A percentile compares a stretch with the other conserved stretches of the same genome.
These are phyloP conservation scores for Quercus rubra DNA, from an alignment of 306 rosid species.

Conservation along the genomic window DNA sequence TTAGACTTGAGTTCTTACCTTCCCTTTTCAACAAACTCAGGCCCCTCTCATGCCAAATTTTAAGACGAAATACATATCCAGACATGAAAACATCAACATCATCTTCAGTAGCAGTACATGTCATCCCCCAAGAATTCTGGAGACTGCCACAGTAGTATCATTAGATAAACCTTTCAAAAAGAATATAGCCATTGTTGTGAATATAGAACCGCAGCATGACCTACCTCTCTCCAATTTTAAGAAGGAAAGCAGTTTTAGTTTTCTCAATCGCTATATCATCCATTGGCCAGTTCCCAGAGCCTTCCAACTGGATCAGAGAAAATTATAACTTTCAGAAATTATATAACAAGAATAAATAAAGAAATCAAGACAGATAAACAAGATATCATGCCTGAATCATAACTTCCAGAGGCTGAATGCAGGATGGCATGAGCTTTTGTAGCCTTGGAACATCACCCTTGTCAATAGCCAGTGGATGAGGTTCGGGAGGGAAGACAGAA, in stretches of 20 bases:
- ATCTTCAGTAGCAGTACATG: slow-evolving; percentile 72
- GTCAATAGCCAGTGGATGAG: slow-evolving; percentile 73
- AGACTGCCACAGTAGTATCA: slow-evolving; percentile 59
- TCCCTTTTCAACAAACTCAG: slow-evolving; percentile 63
- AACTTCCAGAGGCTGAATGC: slow-evolving; percentile 81
- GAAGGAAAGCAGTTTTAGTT: slow-evolving; percentile 85
- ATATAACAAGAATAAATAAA: not conserved
- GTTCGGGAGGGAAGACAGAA: slow-evolving; percentile 88
- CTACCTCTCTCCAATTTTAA: slow-evolving; percentile 86
- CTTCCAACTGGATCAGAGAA: slow-evolving; percentile 63
- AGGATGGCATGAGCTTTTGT: slow-evolving; percentile 52
- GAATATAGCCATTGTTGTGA: slow-evolving; percentile 12
- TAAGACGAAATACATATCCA: slow-evolving; percentile 91
- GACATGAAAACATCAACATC: slow-evolving; percentile 71
- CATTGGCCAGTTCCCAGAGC: slow-evolving; percentile 98
- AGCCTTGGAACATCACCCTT: slow-evolving; percentile 40
- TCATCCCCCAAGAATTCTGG: slow-evolving; percentile 67
- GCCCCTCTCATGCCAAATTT: slow-evolving; percentile 93
- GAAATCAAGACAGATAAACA: slow-evolving; percentile 7
- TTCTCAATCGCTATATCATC: slow-evolving; percentile 86
- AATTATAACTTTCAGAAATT: slow-evolving; percentile 27
- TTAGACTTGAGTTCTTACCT: slow-evolving; percentile 32
- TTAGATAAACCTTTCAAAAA: slow-evolving; percentile 20
- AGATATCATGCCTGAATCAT: slow-evolving; percentile 79
- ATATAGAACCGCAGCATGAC: slow-evolving; percentile 12